These are phyloP conservation scores for Hygrophoropsis aurantiaca DNA, from an alignment of 768 basidiomycete species.

Conservation along the genomic window DNA sequence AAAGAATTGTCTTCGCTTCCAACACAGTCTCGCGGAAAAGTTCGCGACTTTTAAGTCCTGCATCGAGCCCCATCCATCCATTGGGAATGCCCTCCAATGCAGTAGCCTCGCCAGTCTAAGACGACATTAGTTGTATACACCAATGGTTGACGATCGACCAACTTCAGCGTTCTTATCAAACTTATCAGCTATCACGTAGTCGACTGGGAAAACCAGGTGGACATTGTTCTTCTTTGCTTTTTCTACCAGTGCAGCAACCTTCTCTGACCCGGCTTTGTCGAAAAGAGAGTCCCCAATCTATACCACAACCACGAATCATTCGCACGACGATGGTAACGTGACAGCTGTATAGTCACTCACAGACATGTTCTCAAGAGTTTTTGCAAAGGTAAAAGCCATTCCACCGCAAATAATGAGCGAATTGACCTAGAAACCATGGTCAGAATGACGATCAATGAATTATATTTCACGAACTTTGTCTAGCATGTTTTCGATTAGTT, in stretches of 20 bases:
- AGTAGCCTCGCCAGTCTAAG: slow-evolving; percentile 72
- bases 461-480: slow-evolving; percentile 67
- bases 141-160: slow-evolving; percentile 15
- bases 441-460: not conserved
- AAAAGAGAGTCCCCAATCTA: slow-evolving; percentile 96
- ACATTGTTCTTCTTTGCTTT: slow-evolving; percentile 92
- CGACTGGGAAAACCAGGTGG: slow-evolving; percentile 93
- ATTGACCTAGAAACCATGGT: slow-evolving; percentile 62
- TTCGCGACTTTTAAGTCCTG: slow-evolving; percentile 79
- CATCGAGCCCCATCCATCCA: slow-evolving; percentile 95
- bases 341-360: slow-evolving; percentile 39
- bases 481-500: slow-evolving; percentile 97
- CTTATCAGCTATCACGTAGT: slow-evolving; percentile 93
- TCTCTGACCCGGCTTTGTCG: slow-evolving; percentile 83
- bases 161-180: slow-evolving; percentile 91
- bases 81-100: slow-evolving; percentile 86
- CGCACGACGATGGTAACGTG: not conserved
- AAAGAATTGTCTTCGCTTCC: slow-evolving; percentile 92
- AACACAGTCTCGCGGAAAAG: slow-evolving; percentile 79
- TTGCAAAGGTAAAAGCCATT: slow-evolving; percentile 99
- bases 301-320: slow-evolving; percentile 9
- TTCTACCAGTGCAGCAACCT: slow-evolving; percentile 79
- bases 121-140: not conserved
- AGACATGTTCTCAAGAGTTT: slow-evolving; percentile 76
- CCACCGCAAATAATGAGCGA: slow-evolving; percentile 96